Evolutionary conservation across 768 basidiomycete species (phyloP).

Genomic region (Boletus sp.): DNA sequence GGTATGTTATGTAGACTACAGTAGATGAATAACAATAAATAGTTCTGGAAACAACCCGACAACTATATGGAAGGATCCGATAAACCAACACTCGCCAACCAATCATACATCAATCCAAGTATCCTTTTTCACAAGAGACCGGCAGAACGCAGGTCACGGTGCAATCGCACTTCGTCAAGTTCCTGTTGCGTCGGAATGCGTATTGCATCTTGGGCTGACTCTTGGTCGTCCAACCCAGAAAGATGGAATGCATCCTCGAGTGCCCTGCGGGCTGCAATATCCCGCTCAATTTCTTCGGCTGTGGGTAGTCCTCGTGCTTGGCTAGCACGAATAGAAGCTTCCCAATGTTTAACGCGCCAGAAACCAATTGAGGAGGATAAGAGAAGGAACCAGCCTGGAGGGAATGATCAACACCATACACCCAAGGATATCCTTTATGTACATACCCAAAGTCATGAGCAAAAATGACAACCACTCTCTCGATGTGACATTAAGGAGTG

Average conservation of each 20-base stretch:
- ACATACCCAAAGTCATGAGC: conserved; percentile 80
- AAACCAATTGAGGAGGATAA: conserved; percentile 79
- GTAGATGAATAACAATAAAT: conserved; percentile 17
- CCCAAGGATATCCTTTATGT: not conserved
- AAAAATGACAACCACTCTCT: conserved; percentile 90
- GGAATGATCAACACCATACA: not conserved
- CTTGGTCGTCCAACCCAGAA: conserved; percentile 25
- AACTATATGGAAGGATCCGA: not conserved
- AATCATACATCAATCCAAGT: conserved; percentile 5
- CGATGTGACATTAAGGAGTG: conserved; percentile 42
- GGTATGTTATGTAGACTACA: conserved; percentile 18
- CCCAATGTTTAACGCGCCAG: conserved; percentile 85
- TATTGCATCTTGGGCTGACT: not conserved
- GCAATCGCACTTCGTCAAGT: conserved; percentile 44
- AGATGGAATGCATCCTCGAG: conserved; percentile 53
- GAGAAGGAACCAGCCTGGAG: conserved; percentile 83
- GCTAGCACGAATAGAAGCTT: conserved; percentile 57
- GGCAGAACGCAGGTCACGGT: conserved; percentile 49
- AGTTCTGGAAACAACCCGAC: not conserved
- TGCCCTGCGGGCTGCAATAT: conserved; percentile 48
- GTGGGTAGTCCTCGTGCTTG: conserved; percentile 21
- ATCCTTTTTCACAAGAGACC: conserved; percentile 43
- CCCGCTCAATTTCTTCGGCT: conserved; percentile 48
- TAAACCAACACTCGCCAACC: not conserved
- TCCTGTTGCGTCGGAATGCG: conserved; percentile 29